A percentile compares a stretch with the other conserved stretches of the same genome.
Evolutionary conservation across 805 yeast species (phyloP).

Genomic region (Henningerozyma blattae): DNA sequence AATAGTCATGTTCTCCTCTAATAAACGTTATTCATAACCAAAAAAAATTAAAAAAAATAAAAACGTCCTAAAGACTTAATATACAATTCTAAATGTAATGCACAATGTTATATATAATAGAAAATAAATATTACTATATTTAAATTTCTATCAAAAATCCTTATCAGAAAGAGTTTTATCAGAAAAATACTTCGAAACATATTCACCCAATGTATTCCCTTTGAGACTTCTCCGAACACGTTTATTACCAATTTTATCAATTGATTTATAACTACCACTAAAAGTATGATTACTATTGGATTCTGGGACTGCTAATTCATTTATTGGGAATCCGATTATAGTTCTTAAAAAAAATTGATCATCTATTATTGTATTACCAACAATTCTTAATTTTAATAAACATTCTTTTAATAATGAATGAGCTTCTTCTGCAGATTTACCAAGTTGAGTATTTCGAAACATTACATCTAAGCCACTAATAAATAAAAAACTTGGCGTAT

Average conservation of each 20-base stretch:
- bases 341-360: conserved; percentile 4
- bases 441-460: conserved; percentile 17
- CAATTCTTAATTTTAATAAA: conserved; percentile 12
- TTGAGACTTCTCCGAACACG: not conserved
- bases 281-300: not conserved
- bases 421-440: conserved; percentile 7
- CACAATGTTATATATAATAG: too few species aligned
- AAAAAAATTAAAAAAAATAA: too few species aligned
- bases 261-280: not conserved
- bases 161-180: conserved; percentile 4
- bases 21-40: too few species aligned
- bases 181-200: conserved; percentile 16
- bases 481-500: conserved; percentile 1
- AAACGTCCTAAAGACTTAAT: too few species aligned
- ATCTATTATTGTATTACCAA: conserved; percentile 6
- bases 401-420: conserved; percentile 14
- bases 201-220: conserved; percentile 16
- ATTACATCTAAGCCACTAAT: conserved; percentile 20
- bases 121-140: too few species aligned
- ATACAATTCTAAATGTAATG: too few species aligned
- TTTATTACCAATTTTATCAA: not conserved
- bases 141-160: too few species aligned
- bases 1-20: too few species aligned
- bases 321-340: conserved; percentile 7
- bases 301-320: too few species aligned